Evolutionary conservation across 2,329 filamentous ascomycete genomes (phyloP).

Genomic region (Fusarium sp.): DNA sequence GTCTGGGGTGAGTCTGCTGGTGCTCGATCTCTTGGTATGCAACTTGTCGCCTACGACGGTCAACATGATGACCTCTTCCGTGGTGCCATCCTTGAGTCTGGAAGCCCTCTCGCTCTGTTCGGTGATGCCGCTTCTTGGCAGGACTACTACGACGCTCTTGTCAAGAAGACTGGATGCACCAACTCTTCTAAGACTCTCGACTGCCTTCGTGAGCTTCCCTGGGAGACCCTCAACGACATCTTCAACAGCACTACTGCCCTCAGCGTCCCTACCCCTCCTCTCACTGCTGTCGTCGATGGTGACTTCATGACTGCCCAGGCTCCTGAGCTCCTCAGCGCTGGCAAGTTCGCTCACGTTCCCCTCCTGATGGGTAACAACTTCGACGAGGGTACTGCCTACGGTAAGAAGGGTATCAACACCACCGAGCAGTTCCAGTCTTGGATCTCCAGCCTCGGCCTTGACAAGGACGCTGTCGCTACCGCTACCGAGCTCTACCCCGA

Average conservation of each 20-base stretch:
- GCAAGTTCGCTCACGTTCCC: conserved; percentile 72
- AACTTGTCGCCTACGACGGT: conserved; percentile 64
- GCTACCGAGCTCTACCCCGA: conserved; percentile 61
- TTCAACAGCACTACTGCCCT: conserved; percentile 43
- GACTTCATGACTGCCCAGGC: conserved; percentile 56
- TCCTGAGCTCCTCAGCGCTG: conserved; percentile 64
- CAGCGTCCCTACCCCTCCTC: conserved; percentile 22
- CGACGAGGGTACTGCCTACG: conserved; percentile 71
- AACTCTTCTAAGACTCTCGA: conserved; percentile 39
- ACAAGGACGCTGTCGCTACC: conserved; percentile 42
- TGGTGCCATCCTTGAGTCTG: conserved; percentile 62
- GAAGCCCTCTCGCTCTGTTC: conserved; percentile 50
- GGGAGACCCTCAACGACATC: conserved; percentile 47
- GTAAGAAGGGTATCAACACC: conserved; percentile 64
- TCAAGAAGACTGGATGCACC: conserved; percentile 41
- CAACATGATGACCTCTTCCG: conserved; percentile 65
- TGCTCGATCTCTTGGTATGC: conserved; percentile 60
- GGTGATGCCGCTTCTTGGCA: conserved; percentile 40
- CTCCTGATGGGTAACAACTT: conserved; percentile 71
- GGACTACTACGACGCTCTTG: conserved; percentile 48
- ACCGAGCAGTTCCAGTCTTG: conserved; percentile 59
- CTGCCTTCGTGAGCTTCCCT: conserved; percentile 50
- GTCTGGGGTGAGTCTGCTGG: conserved; percentile 67
- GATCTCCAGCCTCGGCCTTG: conserved; percentile 35
- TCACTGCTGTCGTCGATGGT: conserved; percentile 49